Percentiles rank a stretch among this genome's conserved stretches.
Conservation (phyloP, 176 grass and related monocot species). For the Ensete ventricosum region DNA sequence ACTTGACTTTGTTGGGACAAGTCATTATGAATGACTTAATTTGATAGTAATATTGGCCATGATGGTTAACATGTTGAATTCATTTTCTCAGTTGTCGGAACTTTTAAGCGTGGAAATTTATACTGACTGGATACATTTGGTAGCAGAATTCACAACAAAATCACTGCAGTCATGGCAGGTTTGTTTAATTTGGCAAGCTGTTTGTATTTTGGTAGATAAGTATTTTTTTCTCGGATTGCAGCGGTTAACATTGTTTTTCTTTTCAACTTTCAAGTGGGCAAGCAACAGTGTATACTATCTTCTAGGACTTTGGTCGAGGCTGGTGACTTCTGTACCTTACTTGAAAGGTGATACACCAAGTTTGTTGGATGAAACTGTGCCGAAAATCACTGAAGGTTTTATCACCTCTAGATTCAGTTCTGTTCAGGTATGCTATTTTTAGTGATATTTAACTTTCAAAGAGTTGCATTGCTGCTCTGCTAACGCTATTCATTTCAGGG, state of each 20-base stretch:
- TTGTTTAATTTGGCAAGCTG: conserved; percentile 19
- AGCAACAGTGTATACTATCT: conserved; percentile 97
- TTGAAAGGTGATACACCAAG: conserved; percentile 93
- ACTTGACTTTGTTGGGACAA: too few species aligned
- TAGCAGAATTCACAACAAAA: conserved; percentile 92
- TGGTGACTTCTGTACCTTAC: conserved; percentile 98
- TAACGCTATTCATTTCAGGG: conserved; percentile 35
- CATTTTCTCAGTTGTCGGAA: conserved; percentile 66
- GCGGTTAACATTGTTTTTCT: conserved; percentile 22
- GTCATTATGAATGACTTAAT: neutral
- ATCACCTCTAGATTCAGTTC: conserved; percentile 96
- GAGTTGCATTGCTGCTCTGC: neutral
- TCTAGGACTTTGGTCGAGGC: conserved; percentile 88
- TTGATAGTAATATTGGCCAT: neutral
- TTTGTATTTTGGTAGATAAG: neutral
- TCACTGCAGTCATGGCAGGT: conserved; percentile 98
- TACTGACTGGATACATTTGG: conserved; percentile 85
- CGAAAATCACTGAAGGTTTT: conserved; percentile 95
- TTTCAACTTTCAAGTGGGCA: conserved; percentile 64
- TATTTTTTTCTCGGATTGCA: neutral
- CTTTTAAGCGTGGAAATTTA: conserved; percentile 89
- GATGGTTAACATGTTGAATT: neutral
- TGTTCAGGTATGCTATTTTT: conserved; percentile 63
- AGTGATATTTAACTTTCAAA: neutral
- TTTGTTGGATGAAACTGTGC: conserved; percentile 94